Conservation (phyloP, 176 grass and related monocot species). For the Oryza punctata region DNA sequence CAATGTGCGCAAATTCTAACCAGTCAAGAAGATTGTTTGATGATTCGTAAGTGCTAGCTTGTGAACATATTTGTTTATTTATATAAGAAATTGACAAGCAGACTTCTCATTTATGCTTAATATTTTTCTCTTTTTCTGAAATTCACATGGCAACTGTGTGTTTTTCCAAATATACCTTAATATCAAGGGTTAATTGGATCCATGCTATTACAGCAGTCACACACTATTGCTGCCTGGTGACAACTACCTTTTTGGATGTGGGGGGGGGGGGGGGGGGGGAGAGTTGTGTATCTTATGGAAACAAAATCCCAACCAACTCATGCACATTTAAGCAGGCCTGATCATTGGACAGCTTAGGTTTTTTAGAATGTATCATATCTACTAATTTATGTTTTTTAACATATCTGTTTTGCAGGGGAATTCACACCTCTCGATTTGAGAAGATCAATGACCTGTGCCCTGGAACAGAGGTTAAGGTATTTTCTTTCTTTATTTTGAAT, state of each 20-base stretch:
- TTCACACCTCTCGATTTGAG: slow-evolving; percentile 42
- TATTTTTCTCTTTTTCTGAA: slow-evolving; percentile 11
- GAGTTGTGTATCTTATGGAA: background rate
- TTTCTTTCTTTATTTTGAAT: slow-evolving; percentile 16
- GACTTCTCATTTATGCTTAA: slow-evolving; percentile 5
- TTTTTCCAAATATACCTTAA: slow-evolving; percentile 2
- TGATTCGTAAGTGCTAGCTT: slow-evolving; percentile 61
- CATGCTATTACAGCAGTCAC: too few relatives aligned
- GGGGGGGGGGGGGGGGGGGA: too few relatives aligned
- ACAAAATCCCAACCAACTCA: background rate
- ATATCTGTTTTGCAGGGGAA: slow-evolving; percentile 53
- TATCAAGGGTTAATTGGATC: background rate
- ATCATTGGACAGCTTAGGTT: background rate
- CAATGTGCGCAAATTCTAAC: slow-evolving; percentile 37
- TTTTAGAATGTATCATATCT: background rate
- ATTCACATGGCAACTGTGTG: background rate
- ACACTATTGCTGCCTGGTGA: background rate
- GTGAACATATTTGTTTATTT: background rate
- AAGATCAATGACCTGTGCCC: slow-evolving; percentile 64
- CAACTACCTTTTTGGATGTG: background rate
- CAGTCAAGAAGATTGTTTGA: slow-evolving; percentile 23
- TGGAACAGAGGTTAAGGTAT: slow-evolving; percentile 75
- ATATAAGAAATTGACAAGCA: background rate
- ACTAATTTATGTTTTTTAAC: background rate
- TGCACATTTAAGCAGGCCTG: background rate